phyloP scores from a whole-genome alignment of 2,329 filamentous ascomycete species.

The Ramularia endophylla region DNA sequence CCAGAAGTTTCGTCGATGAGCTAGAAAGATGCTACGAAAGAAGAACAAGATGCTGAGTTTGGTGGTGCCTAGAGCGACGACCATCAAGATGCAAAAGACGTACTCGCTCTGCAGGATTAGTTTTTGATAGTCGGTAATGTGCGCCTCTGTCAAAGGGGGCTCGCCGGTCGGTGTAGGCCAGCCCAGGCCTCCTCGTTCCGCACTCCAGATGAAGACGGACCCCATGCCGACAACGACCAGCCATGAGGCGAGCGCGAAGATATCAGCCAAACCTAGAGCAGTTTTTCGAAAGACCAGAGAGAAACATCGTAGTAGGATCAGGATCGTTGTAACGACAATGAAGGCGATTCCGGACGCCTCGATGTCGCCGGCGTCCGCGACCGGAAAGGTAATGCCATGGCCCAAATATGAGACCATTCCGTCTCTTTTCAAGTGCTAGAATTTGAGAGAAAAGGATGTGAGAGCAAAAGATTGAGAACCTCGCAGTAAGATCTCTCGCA shows the following conservation, averaged over 20 bases:
- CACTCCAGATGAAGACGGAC: background rate
- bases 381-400: background rate
- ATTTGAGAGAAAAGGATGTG: too few relatives aligned
- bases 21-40: background rate
- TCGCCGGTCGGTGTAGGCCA: background rate
- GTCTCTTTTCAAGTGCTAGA: too few relatives aligned
- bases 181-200: background rate
- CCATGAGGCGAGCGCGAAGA: background rate
- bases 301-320: background rate
- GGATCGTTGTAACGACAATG: background rate
- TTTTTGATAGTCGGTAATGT: background rate
- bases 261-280: background rate
- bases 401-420: background rate
- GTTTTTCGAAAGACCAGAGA: background rate
- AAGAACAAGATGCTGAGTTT: slow-evolving; percentile 1
- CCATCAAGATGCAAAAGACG: background rate
- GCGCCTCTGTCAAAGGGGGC: background rate
- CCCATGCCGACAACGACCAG: background rate
- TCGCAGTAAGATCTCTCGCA: too few relatives aligned
- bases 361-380: background rate
- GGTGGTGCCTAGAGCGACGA: background rate
- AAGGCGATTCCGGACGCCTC: background rate
- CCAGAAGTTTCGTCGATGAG: background rate
- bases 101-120: background rate
- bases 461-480: background rate